Evolutionary conservation across 1,139 yeast genomes (phyloP), one percentile per base, ranked within the genome.

Genomic region (Taphrina communis): DNA sequence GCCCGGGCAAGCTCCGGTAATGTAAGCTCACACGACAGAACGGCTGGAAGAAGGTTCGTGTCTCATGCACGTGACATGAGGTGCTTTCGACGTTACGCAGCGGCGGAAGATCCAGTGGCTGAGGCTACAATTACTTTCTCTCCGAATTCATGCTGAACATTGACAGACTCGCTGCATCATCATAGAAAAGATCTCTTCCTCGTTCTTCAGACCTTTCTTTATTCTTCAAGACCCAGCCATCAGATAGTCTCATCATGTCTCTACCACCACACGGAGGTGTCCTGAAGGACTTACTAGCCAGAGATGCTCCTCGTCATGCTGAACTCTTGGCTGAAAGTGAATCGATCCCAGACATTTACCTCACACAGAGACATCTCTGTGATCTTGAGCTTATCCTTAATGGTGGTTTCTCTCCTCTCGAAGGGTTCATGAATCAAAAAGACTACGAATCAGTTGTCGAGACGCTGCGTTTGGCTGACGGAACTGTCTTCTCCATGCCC

Each of bases 341-440:
- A 62, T 76, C 83, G 8, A 82, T 88, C 69, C 82, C 84, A 42
- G 81, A 85, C 55, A 79, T 89, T 70, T 81, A 80, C 25, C 83
- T 93, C 74, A 88, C 96, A 36, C 94, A 88, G 72, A 88, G 98
- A 78, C 98, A 93, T 79, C 83, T 93, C 71, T 93, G 98, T 80
- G 98, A 93, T 79, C 82, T 93, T 77, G 98, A 93, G 80, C 84
- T 93, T 78, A 90, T 93, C 76, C 82, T 93, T 73, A 89, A 89
- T 75, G 98, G 98, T 78, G 98, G 98, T 6, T 93, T 93, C 78
- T 90, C 97, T 60, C 98, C 98, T 58, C 83, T 93, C 74, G 85
- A 86, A 69, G 97, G 98, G 0, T 93, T 93, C 81, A 81, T 93
- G 78, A 86, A 84, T 76, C 86, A 92, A 80, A 83, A 85, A 71